Evolutionary conservation across 1,139 yeast genomes (phyloP).

Genomic region (Yamadazyma blattariae): DNA sequence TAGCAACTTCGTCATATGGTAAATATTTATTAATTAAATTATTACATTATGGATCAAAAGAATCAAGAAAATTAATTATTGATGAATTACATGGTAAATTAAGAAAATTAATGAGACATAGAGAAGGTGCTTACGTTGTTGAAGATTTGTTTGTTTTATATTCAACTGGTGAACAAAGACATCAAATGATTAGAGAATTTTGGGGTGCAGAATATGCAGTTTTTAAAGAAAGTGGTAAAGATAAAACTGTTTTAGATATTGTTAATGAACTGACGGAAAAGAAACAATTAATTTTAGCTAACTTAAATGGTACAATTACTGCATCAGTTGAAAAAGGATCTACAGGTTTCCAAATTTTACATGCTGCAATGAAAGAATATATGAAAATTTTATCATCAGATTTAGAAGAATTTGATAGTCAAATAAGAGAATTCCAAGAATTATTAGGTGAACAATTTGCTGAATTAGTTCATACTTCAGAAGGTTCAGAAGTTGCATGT

Average conservation of each 20-base stretch:
- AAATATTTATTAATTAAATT: conserved; percentile 86
- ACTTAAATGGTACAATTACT: conserved; percentile 77
- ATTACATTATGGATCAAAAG: conserved; percentile 87
- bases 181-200: conserved; percentile 90
- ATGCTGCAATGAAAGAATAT: conserved; percentile 94
- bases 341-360: conserved; percentile 92
- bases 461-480: conserved; percentile 91
- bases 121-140: conserved; percentile 98
- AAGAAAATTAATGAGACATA: conserved; percentile 91
- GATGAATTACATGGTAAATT: conserved; percentile 88
- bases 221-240: conserved; percentile 73
- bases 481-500: conserved; percentile 90
- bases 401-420: conserved; percentile 47
- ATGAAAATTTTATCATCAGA: conserved; percentile 61
- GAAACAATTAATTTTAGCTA: conserved; percentile 70
- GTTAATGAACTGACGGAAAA: conserved; percentile 76
- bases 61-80: conserved; percentile 69
- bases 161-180: conserved; percentile 78
- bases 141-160: conserved; percentile 90
- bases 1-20: conserved; percentile 93
- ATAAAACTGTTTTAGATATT: conserved; percentile 63
- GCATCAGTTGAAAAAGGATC: conserved; percentile 95
- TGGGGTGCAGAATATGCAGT: conserved; percentile 97
- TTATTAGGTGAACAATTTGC: conserved; percentile 85
- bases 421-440: conserved; percentile 80